phyloP scores from a whole-genome alignment of 2,329 filamentous ascomycete genomes.

The Ceratocystis harringtonii region DNA sequence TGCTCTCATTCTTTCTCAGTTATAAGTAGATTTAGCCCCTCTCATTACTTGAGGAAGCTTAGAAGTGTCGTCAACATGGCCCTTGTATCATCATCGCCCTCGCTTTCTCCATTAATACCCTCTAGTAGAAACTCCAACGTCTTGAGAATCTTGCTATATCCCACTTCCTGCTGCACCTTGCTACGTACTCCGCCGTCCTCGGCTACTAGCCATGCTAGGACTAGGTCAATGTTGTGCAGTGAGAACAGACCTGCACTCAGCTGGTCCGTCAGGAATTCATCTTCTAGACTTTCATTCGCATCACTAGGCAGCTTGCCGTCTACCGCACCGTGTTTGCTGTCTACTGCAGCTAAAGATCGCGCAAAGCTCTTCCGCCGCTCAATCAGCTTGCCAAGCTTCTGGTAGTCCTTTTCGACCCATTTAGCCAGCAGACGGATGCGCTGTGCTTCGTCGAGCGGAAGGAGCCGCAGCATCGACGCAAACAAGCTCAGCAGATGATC shows the following conservation, averaged over 20 bases:
- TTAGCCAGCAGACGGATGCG: constrained; percentile 81
- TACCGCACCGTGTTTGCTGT: constrained; percentile 27
- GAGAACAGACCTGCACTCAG: constrained; percentile 76
- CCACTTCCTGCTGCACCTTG: constrained; percentile 48
- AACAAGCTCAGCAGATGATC: constrained; percentile 82
- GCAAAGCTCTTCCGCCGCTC: constrained; percentile 57
- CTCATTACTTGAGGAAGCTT: constrained; percentile 30
- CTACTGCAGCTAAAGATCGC: constrained; percentile 44
- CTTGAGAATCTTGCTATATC: constrained; percentile 43
- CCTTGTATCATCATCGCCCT: constrained; percentile 37
- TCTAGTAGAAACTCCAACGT: constrained; percentile 50
- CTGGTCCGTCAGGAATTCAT: constrained; percentile 58
- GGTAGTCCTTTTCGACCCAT: constrained; percentile 89
- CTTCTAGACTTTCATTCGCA: constrained; percentile 40
- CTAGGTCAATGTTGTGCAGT: constrained; percentile 68
- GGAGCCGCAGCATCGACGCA: constrained; percentile 59
- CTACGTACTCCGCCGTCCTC: constrained; percentile 65
- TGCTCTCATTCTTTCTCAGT: neutral
- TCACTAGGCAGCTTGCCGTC: constrained; percentile 17
- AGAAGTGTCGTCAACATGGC: constrained; percentile 41
- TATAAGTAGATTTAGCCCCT: no score
- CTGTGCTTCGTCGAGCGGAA: constrained; percentile 62
- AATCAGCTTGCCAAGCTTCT: constrained; percentile 62
- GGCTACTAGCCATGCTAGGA: constrained; percentile 79
- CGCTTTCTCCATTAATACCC: constrained; percentile 36